Base-by-base conservation (phyloP, 108 stramenopile species). In the Cyclotella baltica region DNA sequence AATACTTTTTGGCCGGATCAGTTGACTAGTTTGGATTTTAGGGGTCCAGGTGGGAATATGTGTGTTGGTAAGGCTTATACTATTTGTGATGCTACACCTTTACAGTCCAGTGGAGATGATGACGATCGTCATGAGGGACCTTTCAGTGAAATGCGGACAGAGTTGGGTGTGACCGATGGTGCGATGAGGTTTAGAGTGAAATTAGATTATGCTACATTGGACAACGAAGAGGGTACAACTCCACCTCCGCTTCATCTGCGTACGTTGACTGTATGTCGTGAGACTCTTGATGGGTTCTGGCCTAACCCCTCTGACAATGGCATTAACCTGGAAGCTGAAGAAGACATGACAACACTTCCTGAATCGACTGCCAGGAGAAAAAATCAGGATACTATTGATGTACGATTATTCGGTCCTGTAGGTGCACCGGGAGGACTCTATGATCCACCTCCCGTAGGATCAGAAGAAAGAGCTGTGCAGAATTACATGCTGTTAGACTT, bases 11-110 rank as follows among this genome's bases (percentile, higher is more conserved):
- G 87, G 83, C 86, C 88, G 13, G 67, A 80, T 29, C 59, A 93
- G 58, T 40, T 96, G 72, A 58, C 18, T 22, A 46, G 84, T 18
- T 52, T 74, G 22, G 96, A 96, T 74, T 96, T 96, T 84, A 85
- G 96, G 40, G 96, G 96, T 34, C 76, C 79, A 6, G 90, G 90
- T 51, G 96, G 96, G 29, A 93, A 76, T 83, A 96, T 96, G 96
- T 89, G 88, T 69, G 93, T 94, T 22, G 92, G 92, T 6, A 92
- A 90, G 67, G 92, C 86, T 10, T 94, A 92, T 59, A 93, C 93
- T 1, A 87, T 92, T 37, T 88, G 90, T 50, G 85, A 83, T 52
- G 86, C 83, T 0, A 40, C 81, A 25, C 85, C 87, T 19, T 34
- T 93, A 46, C 13, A 51, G 19, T 36, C 20, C 2, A 43, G n/a